Conservation (phyloP, 805 yeast genomes). For the Ogataea paraovalis region DNA sequence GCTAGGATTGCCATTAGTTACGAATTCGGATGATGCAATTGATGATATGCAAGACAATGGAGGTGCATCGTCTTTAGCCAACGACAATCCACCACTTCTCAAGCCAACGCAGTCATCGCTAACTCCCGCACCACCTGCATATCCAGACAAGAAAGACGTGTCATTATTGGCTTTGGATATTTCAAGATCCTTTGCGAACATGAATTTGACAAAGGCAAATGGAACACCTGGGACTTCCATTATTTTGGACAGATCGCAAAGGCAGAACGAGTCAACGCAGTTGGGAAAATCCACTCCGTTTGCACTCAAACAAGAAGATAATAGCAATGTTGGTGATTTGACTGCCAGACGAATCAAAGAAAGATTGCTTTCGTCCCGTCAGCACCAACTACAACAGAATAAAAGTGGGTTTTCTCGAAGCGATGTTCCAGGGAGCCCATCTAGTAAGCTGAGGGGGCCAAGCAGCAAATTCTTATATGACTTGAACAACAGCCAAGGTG, state of each 20-base stretch:
- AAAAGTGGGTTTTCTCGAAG: background rate
- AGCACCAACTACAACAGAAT: slow-evolving; percentile 3
- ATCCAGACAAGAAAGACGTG: slow-evolving; percentile 11
- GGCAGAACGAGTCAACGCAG: background rate
- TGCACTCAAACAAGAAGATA: background rate
- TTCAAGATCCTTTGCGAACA: slow-evolving; percentile 27
- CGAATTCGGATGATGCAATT: slow-evolving; percentile 1
- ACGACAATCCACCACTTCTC: slow-evolving; percentile 3
- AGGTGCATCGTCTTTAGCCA: background rate
- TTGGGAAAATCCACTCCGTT: background rate
- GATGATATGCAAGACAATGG: slow-evolving; percentile 7
- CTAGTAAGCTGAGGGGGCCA: slow-evolving; percentile 12
- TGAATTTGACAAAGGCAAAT: slow-evolving; percentile 18
- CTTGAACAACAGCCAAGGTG: slow-evolving; percentile 1
- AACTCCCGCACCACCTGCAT: slow-evolving; percentile 2
- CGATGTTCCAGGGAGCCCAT: slow-evolving; percentile 2
- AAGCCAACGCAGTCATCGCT: background rate
- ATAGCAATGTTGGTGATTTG: no score
- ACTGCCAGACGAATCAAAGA: slow-evolving; percentile 9
- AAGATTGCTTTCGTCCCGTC: slow-evolving; percentile 14
- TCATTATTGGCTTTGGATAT: slow-evolving; percentile 23
- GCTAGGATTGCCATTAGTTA: slow-evolving; percentile 36
- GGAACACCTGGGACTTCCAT: background rate
- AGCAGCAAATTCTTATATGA: slow-evolving; percentile 21
- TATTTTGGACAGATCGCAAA: background rate